Conservation (phyloP, 139 green algal species). For the Gonium pectorale region DNA sequence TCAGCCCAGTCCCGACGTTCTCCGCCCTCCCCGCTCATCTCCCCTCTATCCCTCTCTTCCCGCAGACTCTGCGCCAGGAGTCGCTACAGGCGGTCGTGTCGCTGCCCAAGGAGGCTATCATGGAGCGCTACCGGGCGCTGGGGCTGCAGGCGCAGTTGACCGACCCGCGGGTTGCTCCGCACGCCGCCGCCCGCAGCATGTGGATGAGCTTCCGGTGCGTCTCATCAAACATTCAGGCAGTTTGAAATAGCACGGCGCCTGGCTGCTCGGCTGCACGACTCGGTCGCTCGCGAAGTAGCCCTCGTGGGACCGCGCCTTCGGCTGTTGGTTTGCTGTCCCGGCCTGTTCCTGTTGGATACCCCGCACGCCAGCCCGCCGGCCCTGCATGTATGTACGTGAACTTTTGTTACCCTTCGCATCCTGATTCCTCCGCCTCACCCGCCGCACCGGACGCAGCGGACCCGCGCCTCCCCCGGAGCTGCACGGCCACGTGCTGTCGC, state of each 20-base stretch:
- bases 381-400: no score
- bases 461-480: conserved; percentile 20
- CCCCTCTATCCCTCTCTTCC: no score
- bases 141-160: conserved; percentile 25
- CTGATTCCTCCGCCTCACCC: background rate
- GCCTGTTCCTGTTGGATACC: background rate
- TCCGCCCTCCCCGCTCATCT: no score
- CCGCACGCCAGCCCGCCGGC: no score
- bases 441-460: background rate
- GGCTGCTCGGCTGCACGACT: no score
- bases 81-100: background rate
- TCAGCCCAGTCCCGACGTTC: no score
- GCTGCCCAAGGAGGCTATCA: background rate
- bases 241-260: background rate
- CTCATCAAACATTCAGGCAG: no score
- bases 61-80: no score
- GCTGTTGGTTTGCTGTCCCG: background rate
- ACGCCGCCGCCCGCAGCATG: conserved; percentile 15
- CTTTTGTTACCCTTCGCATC: no score
- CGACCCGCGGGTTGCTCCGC: background rate
- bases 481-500: conserved; percentile 1
- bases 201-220: conserved; percentile 33
- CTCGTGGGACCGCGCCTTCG: background rate
- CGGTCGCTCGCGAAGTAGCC: no score
- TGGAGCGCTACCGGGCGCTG: conserved; percentile 27